Percentiles rank a stretch among this genome's conserved stretches.
Evolutionary conservation across 73 alveolate species (phyloP).

Genomic region (Paramecium sexaurelia): DNA sequence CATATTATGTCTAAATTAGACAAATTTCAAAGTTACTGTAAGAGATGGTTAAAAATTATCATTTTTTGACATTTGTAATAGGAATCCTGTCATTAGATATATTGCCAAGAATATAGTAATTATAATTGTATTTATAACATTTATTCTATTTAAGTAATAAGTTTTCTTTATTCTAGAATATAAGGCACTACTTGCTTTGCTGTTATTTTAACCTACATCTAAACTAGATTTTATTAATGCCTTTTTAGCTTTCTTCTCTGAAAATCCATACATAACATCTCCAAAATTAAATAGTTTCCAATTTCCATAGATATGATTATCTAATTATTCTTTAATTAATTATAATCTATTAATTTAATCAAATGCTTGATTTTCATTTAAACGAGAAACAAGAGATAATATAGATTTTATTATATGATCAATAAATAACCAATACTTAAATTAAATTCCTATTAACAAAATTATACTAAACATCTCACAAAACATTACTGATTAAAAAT

Average conservation of each 20-base stretch:
- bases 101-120: neutral
- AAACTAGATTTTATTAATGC: neutral
- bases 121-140: neutral
- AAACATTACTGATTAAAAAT: neutral
- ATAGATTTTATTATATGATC: neutral
- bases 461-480: neutral
- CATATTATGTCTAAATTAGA: conserved; percentile 24
- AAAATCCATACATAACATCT: neutral
- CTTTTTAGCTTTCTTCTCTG: neutral
- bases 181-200: neutral
- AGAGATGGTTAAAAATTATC: conserved; percentile 27
- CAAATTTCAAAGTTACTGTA: neutral
- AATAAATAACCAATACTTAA: conserved; percentile 5
- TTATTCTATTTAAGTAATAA: neutral
- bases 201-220: neutral
- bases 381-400: neutral
- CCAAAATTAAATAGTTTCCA: conserved; percentile 25
- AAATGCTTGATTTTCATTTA: neutral
- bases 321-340: neutral
- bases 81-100: neutral
- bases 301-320: neutral
- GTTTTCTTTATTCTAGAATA: conserved; percentile 7
- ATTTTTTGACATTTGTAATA: neutral
- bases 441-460: neutral
- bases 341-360: neutral